These are phyloP conservation scores for Urtica urens DNA, from an alignment of 306 rosid species.

Conservation along the genomic window DNA sequence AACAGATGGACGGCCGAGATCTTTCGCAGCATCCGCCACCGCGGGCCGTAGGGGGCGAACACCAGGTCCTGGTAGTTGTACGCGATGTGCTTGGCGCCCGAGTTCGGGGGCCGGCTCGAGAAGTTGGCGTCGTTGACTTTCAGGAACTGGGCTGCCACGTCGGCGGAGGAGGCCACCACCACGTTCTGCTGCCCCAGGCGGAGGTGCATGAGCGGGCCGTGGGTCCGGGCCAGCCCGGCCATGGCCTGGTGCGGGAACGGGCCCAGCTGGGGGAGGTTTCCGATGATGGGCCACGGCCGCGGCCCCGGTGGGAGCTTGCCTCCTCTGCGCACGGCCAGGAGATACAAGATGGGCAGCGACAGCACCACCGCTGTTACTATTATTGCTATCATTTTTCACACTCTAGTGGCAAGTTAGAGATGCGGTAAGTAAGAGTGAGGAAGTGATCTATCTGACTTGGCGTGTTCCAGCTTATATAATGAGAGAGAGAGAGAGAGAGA, in stretches of 20 bases:
- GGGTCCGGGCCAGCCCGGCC: constrained; percentile 34
- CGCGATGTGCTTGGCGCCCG: constrained; percentile 56
- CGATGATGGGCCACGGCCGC: constrained; percentile 68
- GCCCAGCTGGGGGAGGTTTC: constrained; percentile 75
- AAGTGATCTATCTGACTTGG: no score
- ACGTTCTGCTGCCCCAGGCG: constrained; percentile 52
- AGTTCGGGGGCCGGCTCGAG: constrained; percentile 68
- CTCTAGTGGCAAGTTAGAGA: no score
- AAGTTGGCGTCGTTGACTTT: constrained; percentile 62
- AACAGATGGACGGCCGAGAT: constrained; percentile 66
- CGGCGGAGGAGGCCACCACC: constrained; percentile 61
- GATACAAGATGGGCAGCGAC: no score
- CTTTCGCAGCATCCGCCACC: constrained; percentile 76
- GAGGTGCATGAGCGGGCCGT: constrained; percentile 76
- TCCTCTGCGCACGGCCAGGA: no score
- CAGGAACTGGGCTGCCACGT: constrained; percentile 58
- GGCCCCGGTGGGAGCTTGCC: constrained; percentile 75
- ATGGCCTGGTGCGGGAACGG: constrained; percentile 58
- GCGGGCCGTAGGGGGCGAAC: constrained; percentile 62
- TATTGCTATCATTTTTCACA: no score
- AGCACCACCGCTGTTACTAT: no score
- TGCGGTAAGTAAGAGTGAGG: no score
- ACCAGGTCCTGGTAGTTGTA: constrained; percentile 77
- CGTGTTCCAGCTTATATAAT: no score
- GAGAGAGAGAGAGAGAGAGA: no score